Conservation (phyloP, 1,284 basidiomycete species). For the Leccinum fuscescens region DNA sequence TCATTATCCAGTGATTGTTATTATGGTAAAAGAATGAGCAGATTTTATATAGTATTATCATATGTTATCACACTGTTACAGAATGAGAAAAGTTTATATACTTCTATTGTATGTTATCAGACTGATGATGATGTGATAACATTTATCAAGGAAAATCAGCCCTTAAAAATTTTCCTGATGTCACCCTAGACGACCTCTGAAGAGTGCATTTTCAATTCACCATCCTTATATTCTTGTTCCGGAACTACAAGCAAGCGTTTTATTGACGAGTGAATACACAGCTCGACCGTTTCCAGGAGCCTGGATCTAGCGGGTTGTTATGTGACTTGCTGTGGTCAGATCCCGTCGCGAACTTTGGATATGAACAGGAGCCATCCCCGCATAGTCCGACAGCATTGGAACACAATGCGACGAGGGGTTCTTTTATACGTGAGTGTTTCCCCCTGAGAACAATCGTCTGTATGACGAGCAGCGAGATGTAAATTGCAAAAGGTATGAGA, state of each 20-base stretch:
- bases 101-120: no score
- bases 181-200: slow-evolving; percentile 76
- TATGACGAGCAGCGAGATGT: neutral
- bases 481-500: slow-evolving; percentile 67
- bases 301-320: slow-evolving; percentile 88
- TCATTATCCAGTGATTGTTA: no score
- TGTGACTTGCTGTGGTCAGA: slow-evolving; percentile 97
- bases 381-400: slow-evolving; percentile 16
- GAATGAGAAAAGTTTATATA: no score
- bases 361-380: slow-evolving; percentile 45
- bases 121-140: no score
- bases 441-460: neutral
- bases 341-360: slow-evolving; percentile 79
- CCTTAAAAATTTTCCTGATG: no score
- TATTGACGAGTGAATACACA: slow-evolving; percentile 23
- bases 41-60: no score
- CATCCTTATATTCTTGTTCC: neutral
- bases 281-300: slow-evolving; percentile 94
- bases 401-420: slow-evolving; percentile 68
- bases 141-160: no score
- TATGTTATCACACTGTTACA: no score
- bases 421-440: slow-evolving; percentile 80
- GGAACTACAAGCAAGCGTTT: neutral
- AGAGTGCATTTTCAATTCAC: slow-evolving; percentile 46
- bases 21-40: no score